A percentile compares a stretch with the other conserved stretches of the same genome.
Conservation (phyloP, 768 basidiomycete genomes). For the Panellus pusillus region DNA sequence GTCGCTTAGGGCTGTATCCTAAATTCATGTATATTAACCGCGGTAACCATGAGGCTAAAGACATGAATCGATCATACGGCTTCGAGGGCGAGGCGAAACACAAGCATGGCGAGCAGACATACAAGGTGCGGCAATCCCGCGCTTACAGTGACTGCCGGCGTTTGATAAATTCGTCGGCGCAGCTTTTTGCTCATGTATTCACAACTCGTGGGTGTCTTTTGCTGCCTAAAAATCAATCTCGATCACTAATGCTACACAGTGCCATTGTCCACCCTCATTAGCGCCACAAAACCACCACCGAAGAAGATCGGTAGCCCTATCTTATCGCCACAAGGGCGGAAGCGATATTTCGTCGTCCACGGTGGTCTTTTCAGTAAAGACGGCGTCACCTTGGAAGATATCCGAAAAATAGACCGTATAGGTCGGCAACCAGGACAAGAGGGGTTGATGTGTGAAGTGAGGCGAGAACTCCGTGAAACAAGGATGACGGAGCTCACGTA, state of each 20-base stretch:
- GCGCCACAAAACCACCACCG: slow-evolving; percentile 62
- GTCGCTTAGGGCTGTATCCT: slow-evolving; percentile 79
- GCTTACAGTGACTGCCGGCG: neutral
- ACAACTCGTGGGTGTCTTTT: slow-evolving; percentile 65
- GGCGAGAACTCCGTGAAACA: neutral
- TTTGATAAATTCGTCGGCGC: slow-evolving; percentile 2
- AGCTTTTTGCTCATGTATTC: slow-evolving; percentile 95
- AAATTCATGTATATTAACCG: slow-evolving; percentile 89
- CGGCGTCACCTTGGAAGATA: slow-evolving; percentile 90
- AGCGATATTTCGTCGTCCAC: slow-evolving; percentile 93
- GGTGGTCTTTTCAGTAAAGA: slow-evolving; percentile 97
- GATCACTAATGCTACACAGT: slow-evolving; percentile 47
- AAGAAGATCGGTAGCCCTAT: slow-evolving; percentile 53
- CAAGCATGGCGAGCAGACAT: slow-evolving; percentile 94
- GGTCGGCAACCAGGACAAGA: slow-evolving; percentile 92
- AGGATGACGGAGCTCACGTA: neutral
- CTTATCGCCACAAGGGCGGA: slow-evolving; percentile 76
- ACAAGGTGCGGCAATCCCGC: slow-evolving; percentile 57
- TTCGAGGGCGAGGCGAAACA: slow-evolving; percentile 96
- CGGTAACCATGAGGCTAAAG: slow-evolving; percentile 95
- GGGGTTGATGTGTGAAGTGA: slow-evolving; percentile 86
- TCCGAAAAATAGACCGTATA: slow-evolving; percentile 83
- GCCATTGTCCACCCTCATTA: slow-evolving; percentile 85
- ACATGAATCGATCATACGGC: slow-evolving; percentile 95
- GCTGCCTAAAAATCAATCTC: neutral